These are phyloP conservation scores for Debaryomycetaceae sp. DNA, from an alignment of 1,139 yeast genomes.

Conservation along the genomic window DNA sequence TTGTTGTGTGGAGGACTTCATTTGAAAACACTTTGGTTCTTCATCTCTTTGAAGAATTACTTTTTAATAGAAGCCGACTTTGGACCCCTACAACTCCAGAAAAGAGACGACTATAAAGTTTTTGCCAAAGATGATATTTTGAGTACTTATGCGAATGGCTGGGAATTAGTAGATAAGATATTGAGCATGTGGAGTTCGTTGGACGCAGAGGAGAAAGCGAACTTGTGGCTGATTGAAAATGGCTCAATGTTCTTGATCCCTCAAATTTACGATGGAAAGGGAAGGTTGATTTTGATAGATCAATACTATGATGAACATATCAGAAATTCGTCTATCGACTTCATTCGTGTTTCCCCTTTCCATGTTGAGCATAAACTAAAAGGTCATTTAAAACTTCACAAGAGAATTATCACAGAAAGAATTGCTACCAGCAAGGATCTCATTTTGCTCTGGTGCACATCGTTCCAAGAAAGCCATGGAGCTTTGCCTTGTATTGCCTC, in stretches of 20 bases:
- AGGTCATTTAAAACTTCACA: conserved; percentile 15
- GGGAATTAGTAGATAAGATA: conserved; percentile 18
- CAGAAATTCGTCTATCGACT: conserved; percentile 9
- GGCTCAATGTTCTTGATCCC: conserved; percentile 20
- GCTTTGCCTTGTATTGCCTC: conserved; percentile 6
- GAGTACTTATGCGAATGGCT: conserved; percentile 17
- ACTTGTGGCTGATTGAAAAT: conserved; percentile 17
- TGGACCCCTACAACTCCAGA: conserved; percentile 17
- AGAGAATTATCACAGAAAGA: conserved; percentile 9
- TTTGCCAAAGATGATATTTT: conserved; percentile 11
- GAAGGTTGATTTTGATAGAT: conserved; percentile 14
- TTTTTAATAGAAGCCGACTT: conserved; percentile 19
- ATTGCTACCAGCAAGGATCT: conserved; percentile 16
- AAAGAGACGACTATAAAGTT: conserved; percentile 12
- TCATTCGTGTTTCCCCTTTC: conserved; percentile 11
- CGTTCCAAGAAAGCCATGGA: conserved; percentile 13
- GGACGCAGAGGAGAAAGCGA: conserved; percentile 8
- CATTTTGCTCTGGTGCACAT: conserved; percentile 19
- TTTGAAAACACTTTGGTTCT: conserved; percentile 39
- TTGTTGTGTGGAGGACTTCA: conserved; percentile 44
- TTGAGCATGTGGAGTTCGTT: conserved; percentile 10
- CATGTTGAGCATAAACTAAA: conserved; percentile 15
- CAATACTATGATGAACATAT: conserved; percentile 18
- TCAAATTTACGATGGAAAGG: conserved; percentile 13
- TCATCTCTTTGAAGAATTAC: conserved; percentile 28